A percentile compares a stretch with the other conserved stretches of the same genome.
phyloP scores from a whole-genome alignment of 1,284 basidiomycete genomes.

The Meripilus lineatus region DNA sequence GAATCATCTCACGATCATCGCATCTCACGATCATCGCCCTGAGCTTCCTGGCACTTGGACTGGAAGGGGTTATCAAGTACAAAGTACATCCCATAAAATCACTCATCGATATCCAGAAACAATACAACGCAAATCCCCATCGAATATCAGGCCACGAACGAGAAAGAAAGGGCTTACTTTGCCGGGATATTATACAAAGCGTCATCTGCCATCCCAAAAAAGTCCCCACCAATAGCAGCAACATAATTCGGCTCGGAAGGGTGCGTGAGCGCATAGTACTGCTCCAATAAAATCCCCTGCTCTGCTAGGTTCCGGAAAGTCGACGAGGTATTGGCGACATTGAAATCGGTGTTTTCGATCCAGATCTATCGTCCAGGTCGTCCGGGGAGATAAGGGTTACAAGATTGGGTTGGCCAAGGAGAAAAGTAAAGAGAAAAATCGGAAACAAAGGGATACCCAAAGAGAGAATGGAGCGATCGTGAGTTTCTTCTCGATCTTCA shows the following conservation, averaged over 20 bases:
- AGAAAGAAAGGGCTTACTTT: conserved; percentile 28
- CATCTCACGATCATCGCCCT: too few species aligned
- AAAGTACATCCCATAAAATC: too few species aligned
- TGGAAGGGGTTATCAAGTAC: too few species aligned
- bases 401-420: not conserved
- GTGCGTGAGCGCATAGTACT: conserved; percentile 57
- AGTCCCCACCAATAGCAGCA: conserved; percentile 47
- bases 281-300: conserved; percentile 47
- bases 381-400: too few species aligned
- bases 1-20: too few species aligned
- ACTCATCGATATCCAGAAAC: not conserved
- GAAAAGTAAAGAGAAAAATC: too few species aligned
- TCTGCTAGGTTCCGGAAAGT: conserved; percentile 45
- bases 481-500: too few species aligned
- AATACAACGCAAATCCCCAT: too few species aligned
- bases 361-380: conserved; percentile 24
- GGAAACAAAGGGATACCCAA: too few species aligned
- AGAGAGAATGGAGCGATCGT: too few species aligned
- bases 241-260: conserved; percentile 63
- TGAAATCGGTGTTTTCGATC: conserved; percentile 45
- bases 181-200: conserved; percentile 27
- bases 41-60: too few species aligned
- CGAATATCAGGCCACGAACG: too few species aligned
- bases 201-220: conserved; percentile 52
- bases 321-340: conserved; percentile 23